A percentile compares a stretch with the other conserved stretches of the same genome.
These are phyloP conservation scores for Margaritispora aquatica DNA, from an alignment of 495 filamentous ascomycete genomes.

Conservation along the genomic window DNA sequence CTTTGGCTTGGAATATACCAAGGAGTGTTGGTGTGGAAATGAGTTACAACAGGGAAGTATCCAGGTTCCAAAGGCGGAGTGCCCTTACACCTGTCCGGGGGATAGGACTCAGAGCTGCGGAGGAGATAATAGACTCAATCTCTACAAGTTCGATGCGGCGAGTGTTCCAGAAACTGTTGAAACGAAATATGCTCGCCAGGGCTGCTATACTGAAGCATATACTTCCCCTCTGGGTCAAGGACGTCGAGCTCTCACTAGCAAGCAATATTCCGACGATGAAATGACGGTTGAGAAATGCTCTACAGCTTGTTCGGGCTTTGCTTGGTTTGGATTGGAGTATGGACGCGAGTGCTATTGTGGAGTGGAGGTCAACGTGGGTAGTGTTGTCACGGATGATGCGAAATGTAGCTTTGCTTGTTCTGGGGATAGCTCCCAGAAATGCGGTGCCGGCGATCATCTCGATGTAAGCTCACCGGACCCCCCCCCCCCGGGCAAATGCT, in stretches of 20 bases:
- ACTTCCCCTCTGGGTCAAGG: conserved; percentile 17
- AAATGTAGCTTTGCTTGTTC: conserved; percentile 37
- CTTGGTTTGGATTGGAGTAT: conserved; percentile 42
- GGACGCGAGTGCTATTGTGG: conserved; percentile 42
- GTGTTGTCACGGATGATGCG: conserved; percentile 7
- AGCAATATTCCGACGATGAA: conserved; percentile 37
- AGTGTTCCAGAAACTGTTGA: not conserved
- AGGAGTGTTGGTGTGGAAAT: not conserved
- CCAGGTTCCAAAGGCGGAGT: not conserved
- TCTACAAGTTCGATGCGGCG: not conserved
- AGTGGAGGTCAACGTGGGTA: conserved; percentile 24
- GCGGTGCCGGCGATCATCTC: conserved; percentile 3
- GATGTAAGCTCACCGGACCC: conserved; percentile 37
- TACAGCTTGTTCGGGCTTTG: conserved; percentile 37
- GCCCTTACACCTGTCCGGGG: not conserved
- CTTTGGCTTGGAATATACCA: not conserved
- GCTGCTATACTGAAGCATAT: conserved; percentile 42
- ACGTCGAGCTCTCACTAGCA: conserved; percentile 15
- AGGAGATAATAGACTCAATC: not conserved
- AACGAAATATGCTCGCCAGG: conserved; percentile 7
- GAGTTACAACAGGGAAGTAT: not conserved
- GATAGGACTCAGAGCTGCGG: conserved; percentile 3
- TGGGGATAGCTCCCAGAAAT: conserved; percentile 26
- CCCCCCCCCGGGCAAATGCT: no score
- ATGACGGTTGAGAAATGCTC: conserved; percentile 47